A percentile compares a stretch with the other conserved stretches of the same genome.
Conservation (phyloP, 164 flowering plant genomes). For the Annona cherimola region DNA sequence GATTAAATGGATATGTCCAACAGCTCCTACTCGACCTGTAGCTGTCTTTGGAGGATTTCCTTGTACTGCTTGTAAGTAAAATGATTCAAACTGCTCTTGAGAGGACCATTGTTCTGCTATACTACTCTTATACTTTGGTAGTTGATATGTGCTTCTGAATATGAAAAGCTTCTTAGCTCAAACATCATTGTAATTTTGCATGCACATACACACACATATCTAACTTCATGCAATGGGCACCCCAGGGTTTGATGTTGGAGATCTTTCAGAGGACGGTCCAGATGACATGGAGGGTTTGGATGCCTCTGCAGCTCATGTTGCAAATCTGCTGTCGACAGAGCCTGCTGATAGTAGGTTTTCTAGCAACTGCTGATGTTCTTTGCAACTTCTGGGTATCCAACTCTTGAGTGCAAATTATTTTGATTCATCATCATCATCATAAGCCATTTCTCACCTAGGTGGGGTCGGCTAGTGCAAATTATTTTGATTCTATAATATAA, state of each 20-base stretch:
- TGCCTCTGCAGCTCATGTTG: slow-evolving; percentile 93
- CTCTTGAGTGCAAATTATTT: not conserved
- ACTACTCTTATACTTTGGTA: not conserved
- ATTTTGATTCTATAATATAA: no score
- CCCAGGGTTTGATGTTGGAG: slow-evolving; percentile 89
- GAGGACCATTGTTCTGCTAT: not conserved
- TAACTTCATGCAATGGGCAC: slow-evolving; percentile 2
- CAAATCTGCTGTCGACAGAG: slow-evolving; percentile 89
- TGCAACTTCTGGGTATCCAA: not conserved
- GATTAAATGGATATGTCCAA: slow-evolving; percentile 68
- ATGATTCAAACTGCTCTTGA: not conserved
- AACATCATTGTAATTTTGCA: not conserved
- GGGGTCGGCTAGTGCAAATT: no score
- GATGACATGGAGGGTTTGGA: slow-evolving; percentile 92
- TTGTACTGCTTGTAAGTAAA: slow-evolving; percentile 58
- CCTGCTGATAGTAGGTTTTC: slow-evolving; percentile 71
- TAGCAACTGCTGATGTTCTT: not conserved
- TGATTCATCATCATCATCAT: no score
- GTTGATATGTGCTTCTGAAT: not conserved
- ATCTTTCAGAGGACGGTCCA: slow-evolving; percentile 83
- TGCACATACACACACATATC: not conserved
- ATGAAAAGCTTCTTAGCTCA: not conserved
- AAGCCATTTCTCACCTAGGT: no score
- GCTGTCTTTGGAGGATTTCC: slow-evolving; percentile 64
- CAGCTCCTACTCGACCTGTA: slow-evolving; percentile 59